Evolutionary conservation across 371 early-diverging fungal genomes (phyloP).

Genomic region (Mucor ambiguus): DNA sequence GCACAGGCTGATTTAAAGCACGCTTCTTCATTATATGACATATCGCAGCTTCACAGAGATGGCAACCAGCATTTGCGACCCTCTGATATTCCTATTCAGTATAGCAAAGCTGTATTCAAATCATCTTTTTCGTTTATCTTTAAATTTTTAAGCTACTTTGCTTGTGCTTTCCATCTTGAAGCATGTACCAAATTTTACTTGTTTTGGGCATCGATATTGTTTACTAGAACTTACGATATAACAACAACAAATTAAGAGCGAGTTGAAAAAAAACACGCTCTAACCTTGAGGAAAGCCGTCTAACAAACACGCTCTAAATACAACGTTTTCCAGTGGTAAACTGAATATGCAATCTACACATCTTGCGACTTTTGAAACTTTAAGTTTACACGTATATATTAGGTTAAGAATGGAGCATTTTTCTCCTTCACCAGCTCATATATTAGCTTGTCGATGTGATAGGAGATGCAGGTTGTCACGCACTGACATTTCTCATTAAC

Average conservation of each 20-base stretch:
- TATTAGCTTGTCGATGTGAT: not conserved
- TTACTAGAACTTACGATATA: not conserved
- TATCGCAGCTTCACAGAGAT: not conserved
- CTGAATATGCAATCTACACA: not conserved
- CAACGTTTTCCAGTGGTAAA: not conserved
- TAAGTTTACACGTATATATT: not conserved
- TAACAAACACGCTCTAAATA: not conserved
- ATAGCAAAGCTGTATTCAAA: not conserved
- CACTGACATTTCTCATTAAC: slow-evolving; percentile 11
- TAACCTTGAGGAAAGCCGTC: not conserved
- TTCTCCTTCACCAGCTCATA: not conserved
- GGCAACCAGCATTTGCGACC: not conserved
- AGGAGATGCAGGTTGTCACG: slow-evolving; percentile 5
- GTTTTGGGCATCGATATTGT: not conserved
- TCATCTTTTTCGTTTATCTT: not conserved
- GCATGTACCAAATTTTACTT: not conserved
- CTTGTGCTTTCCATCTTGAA: not conserved
- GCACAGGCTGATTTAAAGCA: not conserved
- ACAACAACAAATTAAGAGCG: not conserved
- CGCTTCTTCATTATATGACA: not conserved
- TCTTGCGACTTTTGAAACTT: not conserved
- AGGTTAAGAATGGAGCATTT: not conserved
- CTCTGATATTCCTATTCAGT: not conserved
- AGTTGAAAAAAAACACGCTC: not conserved
- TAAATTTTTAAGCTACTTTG: not conserved